A percentile compares a stretch with the other conserved stretches of the same genome.
Evolutionary conservation across 73 alveolate species (phyloP).

Genomic region (Paramecium tetraurelia): DNA sequence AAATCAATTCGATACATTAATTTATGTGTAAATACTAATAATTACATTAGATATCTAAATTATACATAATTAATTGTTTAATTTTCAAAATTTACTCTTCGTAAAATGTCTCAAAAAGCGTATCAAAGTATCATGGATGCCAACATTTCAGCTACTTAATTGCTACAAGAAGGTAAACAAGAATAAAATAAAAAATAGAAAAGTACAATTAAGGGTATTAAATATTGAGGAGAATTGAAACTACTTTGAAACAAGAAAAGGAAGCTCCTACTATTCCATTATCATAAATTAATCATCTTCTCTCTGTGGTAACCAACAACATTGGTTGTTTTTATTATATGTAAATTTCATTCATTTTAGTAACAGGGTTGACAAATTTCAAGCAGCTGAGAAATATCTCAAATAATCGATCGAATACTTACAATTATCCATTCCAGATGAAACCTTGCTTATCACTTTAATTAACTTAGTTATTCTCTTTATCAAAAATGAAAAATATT

Average conservation of each 20-base stretch:
- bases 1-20: not conserved
- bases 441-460: constrained; percentile 20
- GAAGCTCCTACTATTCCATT: constrained; percentile 27
- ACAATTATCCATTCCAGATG: constrained; percentile 8
- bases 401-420: constrained; percentile 32
- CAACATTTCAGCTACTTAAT: constrained; percentile 33
- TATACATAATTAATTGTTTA: not conserved
- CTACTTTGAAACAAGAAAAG: not conserved
- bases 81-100: not conserved
- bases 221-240: constrained; percentile 20
- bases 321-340: constrained; percentile 44
- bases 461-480: constrained; percentile 32
- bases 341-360: not conserved
- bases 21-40: not conserved
- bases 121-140: constrained; percentile 53
- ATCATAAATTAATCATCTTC: constrained; percentile 40
- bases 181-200: not conserved
- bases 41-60: not conserved
- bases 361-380: constrained; percentile 15
- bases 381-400: constrained; percentile 30
- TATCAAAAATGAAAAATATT: constrained; percentile 21
- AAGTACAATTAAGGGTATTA: not conserved
- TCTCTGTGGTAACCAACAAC: constrained; percentile 34
- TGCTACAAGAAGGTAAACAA: not conserved
- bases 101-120: constrained; percentile 45